These are phyloP conservation scores for Globisporangium spinosum DNA, from an alignment of 352 stramenopile genomes.

Conservation along the genomic window DNA sequence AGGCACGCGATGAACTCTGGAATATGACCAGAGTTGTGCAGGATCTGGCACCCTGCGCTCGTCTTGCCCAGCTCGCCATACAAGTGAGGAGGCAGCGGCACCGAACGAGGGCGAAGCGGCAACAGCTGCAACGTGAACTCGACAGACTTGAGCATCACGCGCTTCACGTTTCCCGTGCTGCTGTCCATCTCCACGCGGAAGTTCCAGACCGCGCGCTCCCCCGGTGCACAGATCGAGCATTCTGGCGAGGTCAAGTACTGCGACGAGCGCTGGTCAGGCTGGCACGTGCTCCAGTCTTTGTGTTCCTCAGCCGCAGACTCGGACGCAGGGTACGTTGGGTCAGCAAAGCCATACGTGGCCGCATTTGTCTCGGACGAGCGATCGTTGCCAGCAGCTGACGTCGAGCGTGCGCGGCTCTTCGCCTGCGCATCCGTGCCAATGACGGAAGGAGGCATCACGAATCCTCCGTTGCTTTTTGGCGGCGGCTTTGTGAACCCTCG, in stretches of 20 bases:
- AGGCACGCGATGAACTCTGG: slow-evolving; percentile 81
- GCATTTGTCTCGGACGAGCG: slow-evolving; percentile 66
- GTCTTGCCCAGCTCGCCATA: slow-evolving; percentile 88
- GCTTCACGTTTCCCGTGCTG: slow-evolving; percentile 57
- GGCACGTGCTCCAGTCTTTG: slow-evolving; percentile 88
- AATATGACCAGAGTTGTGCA: slow-evolving; percentile 76
- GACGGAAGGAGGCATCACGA: slow-evolving; percentile 54
- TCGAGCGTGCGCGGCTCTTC: slow-evolving; percentile 57
- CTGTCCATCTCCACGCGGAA: slow-evolving; percentile 87
- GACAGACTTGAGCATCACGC: slow-evolving; percentile 83
- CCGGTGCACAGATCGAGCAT: slow-evolving; percentile 72
- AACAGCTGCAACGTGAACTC: slow-evolving; percentile 87
- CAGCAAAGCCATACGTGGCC: slow-evolving; percentile 44
- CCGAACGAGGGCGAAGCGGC: slow-evolving; percentile 67
- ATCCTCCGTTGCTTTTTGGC: slow-evolving; percentile 84
- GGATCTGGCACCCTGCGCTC: slow-evolving; percentile 71
- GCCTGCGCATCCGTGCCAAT: slow-evolving; percentile 55
- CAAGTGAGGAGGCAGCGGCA: slow-evolving; percentile 77
- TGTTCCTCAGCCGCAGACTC: slow-evolving; percentile 77
- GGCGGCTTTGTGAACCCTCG: slow-evolving; percentile 83
- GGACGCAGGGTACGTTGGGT: slow-evolving; percentile 50
- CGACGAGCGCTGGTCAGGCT: slow-evolving; percentile 71
- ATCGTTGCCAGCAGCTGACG: slow-evolving; percentile 52
- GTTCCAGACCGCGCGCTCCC: slow-evolving; percentile 85
- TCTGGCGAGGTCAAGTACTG: slow-evolving; percentile 66